Evolutionary conservation across 495 filamentous ascomycete species (phyloP).

Genomic region (Neurospora sp.): DNA sequence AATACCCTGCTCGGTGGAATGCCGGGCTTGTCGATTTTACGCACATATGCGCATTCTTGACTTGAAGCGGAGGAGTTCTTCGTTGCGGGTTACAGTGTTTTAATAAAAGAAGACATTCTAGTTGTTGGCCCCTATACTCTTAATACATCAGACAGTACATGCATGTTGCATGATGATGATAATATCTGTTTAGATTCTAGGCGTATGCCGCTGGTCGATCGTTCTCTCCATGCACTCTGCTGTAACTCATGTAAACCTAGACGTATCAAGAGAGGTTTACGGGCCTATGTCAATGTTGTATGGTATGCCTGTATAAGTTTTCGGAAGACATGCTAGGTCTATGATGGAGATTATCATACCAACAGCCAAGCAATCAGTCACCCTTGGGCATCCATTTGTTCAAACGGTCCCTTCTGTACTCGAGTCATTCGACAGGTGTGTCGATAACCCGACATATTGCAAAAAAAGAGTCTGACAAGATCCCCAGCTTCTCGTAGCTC

Average conservation of each 20-base stretch:
- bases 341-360: not conserved
- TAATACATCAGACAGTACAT: slow-evolving; percentile 16
- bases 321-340: not conserved
- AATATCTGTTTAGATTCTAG: not conserved
- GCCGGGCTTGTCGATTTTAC: not conserved
- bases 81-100: slow-evolving; percentile 5
- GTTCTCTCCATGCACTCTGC: not conserved
- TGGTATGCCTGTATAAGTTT: not conserved
- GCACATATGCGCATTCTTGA: not conserved
- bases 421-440: not conserved
- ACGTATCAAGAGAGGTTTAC: not conserved
- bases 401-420: too few species aligned
- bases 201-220: not conserved
- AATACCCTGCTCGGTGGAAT: not conserved
- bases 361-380: too few species aligned
- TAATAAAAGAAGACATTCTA: slow-evolving; percentile 14
- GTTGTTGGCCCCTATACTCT: slow-evolving; percentile 2
- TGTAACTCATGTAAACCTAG: not conserved
- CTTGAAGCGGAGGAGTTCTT: slow-evolving; percentile 5
- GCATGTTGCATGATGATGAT: slow-evolving; percentile 8
- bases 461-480: not conserved
- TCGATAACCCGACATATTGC: not conserved
- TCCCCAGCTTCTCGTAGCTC: not conserved
- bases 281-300: not conserved
- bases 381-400: not conserved